phyloP scores from a whole-genome alignment of 225 moss, liverwort and hornwort species.

The Rhytidiadelphus loreus region DNA sequence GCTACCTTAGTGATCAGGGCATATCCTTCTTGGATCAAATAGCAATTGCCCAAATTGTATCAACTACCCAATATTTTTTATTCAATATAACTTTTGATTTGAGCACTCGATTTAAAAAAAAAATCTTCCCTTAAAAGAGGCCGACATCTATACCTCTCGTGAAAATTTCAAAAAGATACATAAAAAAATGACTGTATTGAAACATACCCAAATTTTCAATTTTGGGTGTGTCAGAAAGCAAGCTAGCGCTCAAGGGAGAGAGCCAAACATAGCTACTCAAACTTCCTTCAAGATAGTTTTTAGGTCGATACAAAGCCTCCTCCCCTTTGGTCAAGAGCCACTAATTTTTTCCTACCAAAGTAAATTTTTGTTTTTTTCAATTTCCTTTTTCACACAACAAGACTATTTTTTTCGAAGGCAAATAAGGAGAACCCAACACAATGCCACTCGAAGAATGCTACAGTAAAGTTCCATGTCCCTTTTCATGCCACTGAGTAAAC shows the following conservation, averaged over 20 bases:
- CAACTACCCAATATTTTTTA: background rate
- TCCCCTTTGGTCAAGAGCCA: accelerated
- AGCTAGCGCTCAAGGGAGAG: background rate
- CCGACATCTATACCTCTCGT: accelerated
- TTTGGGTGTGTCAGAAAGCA: background rate
- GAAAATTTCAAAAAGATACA: background rate
- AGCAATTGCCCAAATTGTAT: background rate
- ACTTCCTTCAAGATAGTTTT: too few relatives aligned
- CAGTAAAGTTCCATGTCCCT: background rate
- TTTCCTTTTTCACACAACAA: background rate
- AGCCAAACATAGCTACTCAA: background rate
- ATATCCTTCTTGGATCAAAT: accelerated
- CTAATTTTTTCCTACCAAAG: accelerated
- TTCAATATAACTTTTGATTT: too few relatives aligned
- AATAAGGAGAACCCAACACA: background rate
- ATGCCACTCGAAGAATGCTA: background rate
- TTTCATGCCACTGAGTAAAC: too few relatives aligned
- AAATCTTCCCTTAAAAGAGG: too few relatives aligned
- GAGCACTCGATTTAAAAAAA: too few relatives aligned
- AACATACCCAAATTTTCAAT: background rate
- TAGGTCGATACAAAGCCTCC: accelerated
- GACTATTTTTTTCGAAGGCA: background rate
- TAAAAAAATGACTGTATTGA: background rate
- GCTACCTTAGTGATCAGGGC: accelerated
- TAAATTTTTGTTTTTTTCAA: too few relatives aligned